Conservation (phyloP, 192 early-diverging fungal genomes). For the Dissophora globulifera region DNA sequence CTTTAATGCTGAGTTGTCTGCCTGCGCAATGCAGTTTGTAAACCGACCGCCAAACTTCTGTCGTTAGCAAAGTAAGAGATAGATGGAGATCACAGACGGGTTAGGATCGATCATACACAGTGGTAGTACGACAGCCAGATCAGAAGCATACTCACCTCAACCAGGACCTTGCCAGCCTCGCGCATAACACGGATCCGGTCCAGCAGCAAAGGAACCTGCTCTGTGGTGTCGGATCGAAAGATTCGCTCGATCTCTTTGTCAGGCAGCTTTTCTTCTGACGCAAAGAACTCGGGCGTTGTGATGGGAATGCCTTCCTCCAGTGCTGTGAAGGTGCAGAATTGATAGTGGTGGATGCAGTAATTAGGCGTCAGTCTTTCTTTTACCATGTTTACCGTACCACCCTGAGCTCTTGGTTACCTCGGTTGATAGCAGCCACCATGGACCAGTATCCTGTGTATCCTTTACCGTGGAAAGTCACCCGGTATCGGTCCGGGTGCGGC, state of each 20-base stretch:
- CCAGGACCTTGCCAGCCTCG: constrained; percentile 76
- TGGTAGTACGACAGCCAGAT: not conserved
- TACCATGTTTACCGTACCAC: no score
- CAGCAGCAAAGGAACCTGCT: constrained; percentile 68
- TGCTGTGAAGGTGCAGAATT: no score
- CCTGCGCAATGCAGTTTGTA: constrained; percentile 62
- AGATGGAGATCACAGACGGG: not conserved
- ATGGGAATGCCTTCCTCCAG: constrained; percentile 69
- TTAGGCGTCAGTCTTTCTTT: no score
- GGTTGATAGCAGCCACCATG: constrained; percentile 79
- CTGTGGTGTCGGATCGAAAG: constrained; percentile 72
- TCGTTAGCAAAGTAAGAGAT: not conserved
- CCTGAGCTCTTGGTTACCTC: constrained; percentile 51
- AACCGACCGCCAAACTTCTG: constrained; percentile 73
- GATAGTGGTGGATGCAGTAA: no score
- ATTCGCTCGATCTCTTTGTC: constrained; percentile 60
- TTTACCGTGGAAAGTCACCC: constrained; percentile 65
- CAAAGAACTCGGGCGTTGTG: constrained; percentile 66
- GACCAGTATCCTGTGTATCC: constrained; percentile 87
- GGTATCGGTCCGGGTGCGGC: constrained; percentile 62
- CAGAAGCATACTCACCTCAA: constrained; percentile 53
- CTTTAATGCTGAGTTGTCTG: constrained; percentile 63
- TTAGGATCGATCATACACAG: no score
- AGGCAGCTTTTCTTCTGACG: constrained; percentile 37
- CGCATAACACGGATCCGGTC: constrained; percentile 71